These are phyloP conservation scores for Linum tenue DNA, from an alignment of 345 rosid species.

Conservation along the genomic window DNA sequence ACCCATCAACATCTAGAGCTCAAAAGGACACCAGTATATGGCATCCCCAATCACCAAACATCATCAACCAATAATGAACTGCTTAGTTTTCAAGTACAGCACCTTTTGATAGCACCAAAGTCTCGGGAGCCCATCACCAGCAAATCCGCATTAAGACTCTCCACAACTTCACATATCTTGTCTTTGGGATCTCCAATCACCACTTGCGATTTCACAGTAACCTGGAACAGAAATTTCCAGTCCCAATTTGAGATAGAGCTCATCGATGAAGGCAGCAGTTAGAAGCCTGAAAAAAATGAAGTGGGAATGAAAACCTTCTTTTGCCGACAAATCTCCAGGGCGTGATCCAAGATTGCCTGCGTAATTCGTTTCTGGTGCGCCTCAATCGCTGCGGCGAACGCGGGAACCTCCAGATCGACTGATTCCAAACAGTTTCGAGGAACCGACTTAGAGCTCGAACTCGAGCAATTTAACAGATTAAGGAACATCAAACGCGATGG, in stretches of 20 bases:
- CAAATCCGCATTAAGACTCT: slow-evolving; percentile 54
- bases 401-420: slow-evolving; percentile 80
- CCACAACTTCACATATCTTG: slow-evolving; percentile 65
- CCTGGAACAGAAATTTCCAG: slow-evolving; percentile 26
- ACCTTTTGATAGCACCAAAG: slow-evolving; percentile 84
- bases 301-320: slow-evolving; percentile 29
- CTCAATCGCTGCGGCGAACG: slow-evolving; percentile 74
- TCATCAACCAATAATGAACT: not conserved
- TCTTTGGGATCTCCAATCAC: slow-evolving; percentile 77
- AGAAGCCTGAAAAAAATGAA: not conserved
- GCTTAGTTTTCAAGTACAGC: not conserved
- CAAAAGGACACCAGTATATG: not conserved
- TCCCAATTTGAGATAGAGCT: not conserved
- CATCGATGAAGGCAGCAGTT: not conserved
- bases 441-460: slow-evolving; percentile 2
- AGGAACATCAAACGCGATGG: not conserved
- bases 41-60: not conserved
- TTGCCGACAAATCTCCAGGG: slow-evolving; percentile 47
- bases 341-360: slow-evolving; percentile 47
- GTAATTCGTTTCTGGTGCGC: slow-evolving; percentile 77
- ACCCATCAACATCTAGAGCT: not conserved
- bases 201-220: slow-evolving; percentile 55
- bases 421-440: not conserved
- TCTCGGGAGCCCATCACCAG: slow-evolving; percentile 80
- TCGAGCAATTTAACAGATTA: not conserved